A percentile compares a stretch with the other conserved stretches of the same genome.
phyloP scores from a whole-genome alignment of 768 basidiomycete genomes.

The Suillus sp. region DNA sequence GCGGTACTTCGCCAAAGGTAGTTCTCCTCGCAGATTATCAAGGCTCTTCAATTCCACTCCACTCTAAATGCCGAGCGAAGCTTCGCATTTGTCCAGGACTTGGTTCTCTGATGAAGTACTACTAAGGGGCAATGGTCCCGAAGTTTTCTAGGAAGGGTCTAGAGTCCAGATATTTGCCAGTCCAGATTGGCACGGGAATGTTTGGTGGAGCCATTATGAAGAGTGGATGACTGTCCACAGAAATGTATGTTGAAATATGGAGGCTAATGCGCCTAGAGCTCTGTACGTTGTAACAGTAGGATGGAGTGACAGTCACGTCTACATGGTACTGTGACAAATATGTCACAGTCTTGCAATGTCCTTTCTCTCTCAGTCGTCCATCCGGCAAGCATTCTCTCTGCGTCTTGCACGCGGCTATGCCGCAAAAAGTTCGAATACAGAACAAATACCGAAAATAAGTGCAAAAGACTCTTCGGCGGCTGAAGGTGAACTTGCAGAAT shows the following conservation, averaged over 20 bases:
- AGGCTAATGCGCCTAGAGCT: too few species aligned
- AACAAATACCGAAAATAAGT: slow-evolving; percentile 5
- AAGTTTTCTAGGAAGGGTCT: background rate
- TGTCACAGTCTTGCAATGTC: slow-evolving; percentile 20
- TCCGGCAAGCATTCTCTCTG: slow-evolving; percentile 16
- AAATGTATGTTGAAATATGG: slow-evolving; percentile 1
- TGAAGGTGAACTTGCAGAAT: slow-evolving; percentile 17
- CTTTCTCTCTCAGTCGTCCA: slow-evolving; percentile 20
- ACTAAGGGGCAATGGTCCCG: background rate
- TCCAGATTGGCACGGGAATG: slow-evolving; percentile 3
- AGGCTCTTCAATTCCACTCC: background rate
- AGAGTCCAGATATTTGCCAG: background rate
- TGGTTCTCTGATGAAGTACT: background rate
- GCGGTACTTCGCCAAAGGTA: slow-evolving; percentile 5
- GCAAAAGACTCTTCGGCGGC: slow-evolving; percentile 12
- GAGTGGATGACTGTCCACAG: background rate
- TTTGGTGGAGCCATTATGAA: background rate
- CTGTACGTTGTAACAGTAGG: background rate
- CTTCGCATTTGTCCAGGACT: background rate
- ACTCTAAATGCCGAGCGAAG: background rate
- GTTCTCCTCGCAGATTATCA: background rate
- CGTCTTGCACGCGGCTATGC: slow-evolving; percentile 20
- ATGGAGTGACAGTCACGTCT: slow-evolving; percentile 9
- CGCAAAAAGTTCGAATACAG: slow-evolving; percentile 13
- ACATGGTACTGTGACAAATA: background rate